Evolutionary conservation across 78 protist genomes (phyloP), one percentile per base, ranked within the genome.

Genomic region (Chrysochromulina tobinii): DNA sequence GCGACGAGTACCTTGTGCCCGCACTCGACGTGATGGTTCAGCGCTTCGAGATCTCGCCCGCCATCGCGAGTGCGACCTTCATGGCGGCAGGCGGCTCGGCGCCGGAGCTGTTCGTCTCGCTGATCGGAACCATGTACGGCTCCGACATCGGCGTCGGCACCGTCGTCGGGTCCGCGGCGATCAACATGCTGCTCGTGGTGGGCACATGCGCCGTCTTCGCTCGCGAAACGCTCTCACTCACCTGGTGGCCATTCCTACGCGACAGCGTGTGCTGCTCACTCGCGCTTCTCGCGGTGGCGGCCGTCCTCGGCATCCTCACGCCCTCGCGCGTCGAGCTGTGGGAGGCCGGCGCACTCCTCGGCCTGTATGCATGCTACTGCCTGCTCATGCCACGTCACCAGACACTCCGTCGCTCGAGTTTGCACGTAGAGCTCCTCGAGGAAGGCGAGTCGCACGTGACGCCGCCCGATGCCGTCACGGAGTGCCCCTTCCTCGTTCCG

Each of bases 21-120:
- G 88, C 89, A 8, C 75, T 90, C 25, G 88, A 90, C 8, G 67
- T 23, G 79, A 7, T 75, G 12, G 7, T 7, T 51, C 53, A 75
- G 84, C 51, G 84, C 55, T 75, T 7, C 17, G 18, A 25, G 20
- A 11, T 75, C 17, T 14, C 51, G 55, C 27, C 7, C 48, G 84
- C 12, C 55, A 92, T 90, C 6, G 92, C 92, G 17, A 94, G 96
- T 21, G 96, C 96, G 3, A 94, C 94, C n/a, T 12, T 94, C 67
- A 88, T 87, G 89, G 96, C 96, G 0, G 93, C 93, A 0, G 96
- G 96, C 0, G 81, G 83, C 5, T 69, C 89, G 17, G 92, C 94
- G 54, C 96, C 96, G 1, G 94, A 94, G 84, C 86, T 94, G n/a
- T 61, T 90, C 67, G 73, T 91, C 18, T 8, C 94, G 8, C n/a